A percentile compares a stretch with the other conserved stretches of the same genome.
phyloP scores from a whole-genome alignment of 2,329 filamentous ascomycete species.

The Beauveria sp. region DNA sequence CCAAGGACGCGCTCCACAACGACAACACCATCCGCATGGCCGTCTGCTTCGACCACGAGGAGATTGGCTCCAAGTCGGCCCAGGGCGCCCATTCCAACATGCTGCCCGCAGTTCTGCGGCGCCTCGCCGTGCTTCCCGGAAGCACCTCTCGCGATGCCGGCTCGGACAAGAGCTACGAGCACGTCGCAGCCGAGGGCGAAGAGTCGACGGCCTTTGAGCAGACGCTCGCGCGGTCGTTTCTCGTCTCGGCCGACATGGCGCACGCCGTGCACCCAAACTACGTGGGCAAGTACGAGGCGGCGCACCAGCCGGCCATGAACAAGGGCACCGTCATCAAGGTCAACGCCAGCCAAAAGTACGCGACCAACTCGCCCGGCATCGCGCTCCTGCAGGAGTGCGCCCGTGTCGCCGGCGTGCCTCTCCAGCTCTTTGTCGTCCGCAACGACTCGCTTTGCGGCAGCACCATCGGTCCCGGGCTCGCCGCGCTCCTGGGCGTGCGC shows the following conservation, averaged over 20 bases:
- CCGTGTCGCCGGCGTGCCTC: constrained; percentile 63
- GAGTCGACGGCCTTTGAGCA: constrained; percentile 84
- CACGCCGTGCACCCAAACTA: constrained; percentile 97
- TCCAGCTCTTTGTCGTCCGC: constrained; percentile 92
- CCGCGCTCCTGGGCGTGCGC: constrained; percentile 74
- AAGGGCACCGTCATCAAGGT: constrained; percentile 94
- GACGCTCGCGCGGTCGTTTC: constrained; percentile 81
- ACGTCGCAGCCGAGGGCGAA: constrained; percentile 48
- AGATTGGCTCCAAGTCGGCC: constrained; percentile 86
- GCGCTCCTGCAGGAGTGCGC: constrained; percentile 87
- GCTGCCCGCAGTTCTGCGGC: constrained; percentile 76
- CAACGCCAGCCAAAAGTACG: constrained; percentile 95
- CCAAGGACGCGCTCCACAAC: constrained; percentile 57
- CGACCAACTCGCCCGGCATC: constrained; percentile 92
- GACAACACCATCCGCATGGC: constrained; percentile 84
- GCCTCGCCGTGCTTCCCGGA: constrained; percentile 71
- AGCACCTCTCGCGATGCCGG: constrained; percentile 54
- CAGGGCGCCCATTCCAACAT: constrained; percentile 93
- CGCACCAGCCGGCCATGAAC: constrained; percentile 92
- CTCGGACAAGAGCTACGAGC: constrained; percentile 54
- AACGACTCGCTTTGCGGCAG: constrained; percentile 93
- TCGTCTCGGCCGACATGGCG: constrained; percentile 95
- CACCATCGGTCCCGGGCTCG: constrained; percentile 96
- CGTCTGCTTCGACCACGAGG: constrained; percentile 94
- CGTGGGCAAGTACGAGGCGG: constrained; percentile 78